Evolutionary conservation across 179 eudicot genomes (phyloP).

Genomic region (Vitellaria paradoxa): DNA sequence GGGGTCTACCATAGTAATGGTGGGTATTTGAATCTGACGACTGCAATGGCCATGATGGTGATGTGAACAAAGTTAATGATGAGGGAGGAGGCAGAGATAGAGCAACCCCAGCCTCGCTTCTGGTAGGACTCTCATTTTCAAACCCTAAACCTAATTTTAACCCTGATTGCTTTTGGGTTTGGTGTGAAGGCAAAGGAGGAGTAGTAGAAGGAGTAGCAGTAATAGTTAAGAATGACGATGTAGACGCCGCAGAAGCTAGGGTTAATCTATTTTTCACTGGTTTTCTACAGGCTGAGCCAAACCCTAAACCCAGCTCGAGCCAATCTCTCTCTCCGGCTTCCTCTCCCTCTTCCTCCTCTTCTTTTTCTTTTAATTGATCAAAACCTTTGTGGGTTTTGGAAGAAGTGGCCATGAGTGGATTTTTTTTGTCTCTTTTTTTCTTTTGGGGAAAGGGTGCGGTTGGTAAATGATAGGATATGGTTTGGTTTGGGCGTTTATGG

Average conservation of each 20-base stretch:
- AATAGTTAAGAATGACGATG: too few relatives aligned
- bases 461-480: not conserved
- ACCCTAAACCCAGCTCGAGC: conserved; percentile 5
- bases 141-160: conserved; percentile 9
- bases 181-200: not conserved
- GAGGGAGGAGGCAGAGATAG: not conserved
- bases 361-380: not conserved
- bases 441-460: not conserved
- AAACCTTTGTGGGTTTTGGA: conserved; percentile 2
- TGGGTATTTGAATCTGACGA: not conserved
- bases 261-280: not conserved
- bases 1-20: not conserved
- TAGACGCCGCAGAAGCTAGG: not conserved
- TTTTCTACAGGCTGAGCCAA: not conserved
- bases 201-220: not conserved
- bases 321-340: not conserved
- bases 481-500: conserved; percentile 11
- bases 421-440: too few relatives aligned
- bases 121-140: not conserved
- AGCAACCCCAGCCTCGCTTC: not conserved
- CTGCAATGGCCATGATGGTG: not conserved
- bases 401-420: not conserved
- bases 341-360: not conserved
- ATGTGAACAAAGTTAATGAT: not conserved
- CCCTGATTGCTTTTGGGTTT: not conserved